Evolutionary conservation across 2,329 filamentous ascomycete species (phyloP).

Genomic region (Nemania sp.): DNA sequence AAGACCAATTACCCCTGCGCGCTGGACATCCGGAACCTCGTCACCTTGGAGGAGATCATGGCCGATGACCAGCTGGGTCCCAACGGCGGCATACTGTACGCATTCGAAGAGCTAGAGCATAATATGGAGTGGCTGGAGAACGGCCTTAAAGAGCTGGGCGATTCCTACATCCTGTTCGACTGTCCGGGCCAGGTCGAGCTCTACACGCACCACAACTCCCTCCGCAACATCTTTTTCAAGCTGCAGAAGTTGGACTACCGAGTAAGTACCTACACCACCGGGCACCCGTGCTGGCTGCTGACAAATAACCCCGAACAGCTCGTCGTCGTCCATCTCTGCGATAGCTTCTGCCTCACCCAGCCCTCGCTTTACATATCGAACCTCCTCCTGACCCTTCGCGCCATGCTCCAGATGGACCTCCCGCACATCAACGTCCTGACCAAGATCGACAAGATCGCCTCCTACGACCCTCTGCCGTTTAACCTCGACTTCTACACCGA

Average conservation of each 20-base stretch:
- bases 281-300: slow-evolving; percentile 29
- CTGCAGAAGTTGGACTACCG: slow-evolving; percentile 91
- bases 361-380: slow-evolving; percentile 96
- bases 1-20: slow-evolving; percentile 86
- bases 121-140: slow-evolving; percentile 92
- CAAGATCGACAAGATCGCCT: slow-evolving; percentile 92
- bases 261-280: slow-evolving; percentile 57
- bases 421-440: slow-evolving; percentile 95
- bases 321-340: slow-evolving; percentile 89
- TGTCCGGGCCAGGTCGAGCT: slow-evolving; percentile 97
- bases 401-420: slow-evolving; percentile 98
- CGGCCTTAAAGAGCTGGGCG: slow-evolving; percentile 76
- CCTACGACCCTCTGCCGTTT: slow-evolving; percentile 86
- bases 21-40: slow-evolving; percentile 84
- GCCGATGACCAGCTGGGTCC: slow-evolving; percentile 85
- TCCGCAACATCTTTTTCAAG: slow-evolving; percentile 89
- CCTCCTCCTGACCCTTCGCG: slow-evolving; percentile 86
- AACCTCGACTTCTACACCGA: slow-evolving; percentile 98
- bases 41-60: slow-evolving; percentile 96
- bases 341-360: slow-evolving; percentile 90
- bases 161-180: slow-evolving; percentile 94
- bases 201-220: slow-evolving; percentile 90
- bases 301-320: slow-evolving; percentile 60
- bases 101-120: slow-evolving; percentile 90
- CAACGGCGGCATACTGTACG: slow-evolving; percentile 91